Evolutionary conservation across 441 rosid genomes (phyloP), one percentile per base, ranked within the genome.

Genomic region (Populus hybrid): DNA sequence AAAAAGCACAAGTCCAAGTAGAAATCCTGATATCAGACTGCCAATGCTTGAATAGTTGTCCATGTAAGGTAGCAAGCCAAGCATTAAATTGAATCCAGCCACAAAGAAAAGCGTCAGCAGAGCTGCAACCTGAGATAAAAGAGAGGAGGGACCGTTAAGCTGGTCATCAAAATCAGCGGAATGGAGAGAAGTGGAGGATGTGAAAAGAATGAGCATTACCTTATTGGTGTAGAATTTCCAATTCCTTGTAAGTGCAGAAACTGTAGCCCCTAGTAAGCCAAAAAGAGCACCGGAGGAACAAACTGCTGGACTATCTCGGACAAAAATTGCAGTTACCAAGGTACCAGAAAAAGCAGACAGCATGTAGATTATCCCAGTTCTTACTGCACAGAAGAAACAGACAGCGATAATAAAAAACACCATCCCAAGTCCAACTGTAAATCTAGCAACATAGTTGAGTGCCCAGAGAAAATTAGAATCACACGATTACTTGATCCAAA

Each of bases 21-120:
- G 88, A 63, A 88, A 70, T 73, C 98, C 98, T 24, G 98, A 88
- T 69, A 90, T 40, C 79, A 95, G 83, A 61, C 97, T 97, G 23
- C 96, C 99, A 66, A 90, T 86, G 80, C 85, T 92, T n/a, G 97
- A 85, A 74, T 90, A 93, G 77, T 91, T 95, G 86, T 85, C 90
- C 35, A 88, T 68, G 73, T 83, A 89, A 46, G 98, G 98, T 38
- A 95, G 91, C 86, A 93, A 86, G 21, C 99, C 95, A 67, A 92
- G 77, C 76, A 83, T 82, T 75, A 91, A 85, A 81, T 95, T 92
- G 82, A 87, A 81, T 10, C 74, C 38, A 76, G 83, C 81, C 84
- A 91, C 78, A 63, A 82, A 78, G 79, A 83, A 54, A 78, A 93
- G 86, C 5, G 86, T 83, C 77, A 83, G 73, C 71, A 93, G 76